Conservation (phyloP, 805 yeast species). For the Priceomyces medius region DNA sequence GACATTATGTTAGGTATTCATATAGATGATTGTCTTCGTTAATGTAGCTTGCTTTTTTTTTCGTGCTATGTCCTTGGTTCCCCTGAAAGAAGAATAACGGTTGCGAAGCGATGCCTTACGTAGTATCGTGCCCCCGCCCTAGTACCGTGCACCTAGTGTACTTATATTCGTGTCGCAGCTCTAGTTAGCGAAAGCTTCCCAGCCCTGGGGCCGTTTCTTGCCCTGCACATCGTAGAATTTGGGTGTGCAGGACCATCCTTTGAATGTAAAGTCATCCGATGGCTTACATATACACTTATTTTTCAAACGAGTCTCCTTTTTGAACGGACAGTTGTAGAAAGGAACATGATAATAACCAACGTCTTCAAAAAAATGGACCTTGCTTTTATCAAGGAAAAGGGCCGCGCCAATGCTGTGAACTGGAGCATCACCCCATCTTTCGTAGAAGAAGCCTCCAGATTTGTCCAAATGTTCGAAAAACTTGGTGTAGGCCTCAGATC, state of each 20-base stretch:
- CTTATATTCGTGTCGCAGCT: no score
- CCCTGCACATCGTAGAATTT: slow-evolving; percentile 58
- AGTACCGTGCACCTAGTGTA: no score
- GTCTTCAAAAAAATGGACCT: slow-evolving; percentile 77
- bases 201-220: slow-evolving; percentile 61
- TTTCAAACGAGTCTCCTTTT: slow-evolving; percentile 52
- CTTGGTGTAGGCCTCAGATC: slow-evolving; percentile 63
- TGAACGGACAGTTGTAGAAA: slow-evolving; percentile 77
- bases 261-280: slow-evolving; percentile 73
- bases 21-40: no score
- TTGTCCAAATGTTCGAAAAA: slow-evolving; percentile 72
- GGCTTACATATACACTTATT: slow-evolving; percentile 76
- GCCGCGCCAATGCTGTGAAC: slow-evolving; percentile 86
- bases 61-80: no score
- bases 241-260: slow-evolving; percentile 68
- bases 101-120: no score
- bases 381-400: slow-evolving; percentile 64
- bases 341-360: slow-evolving; percentile 85
- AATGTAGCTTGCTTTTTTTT: no score
- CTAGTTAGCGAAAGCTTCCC: slow-evolving; percentile 59
- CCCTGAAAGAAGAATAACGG: no score
- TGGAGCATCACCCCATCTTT: slow-evolving; percentile 96
- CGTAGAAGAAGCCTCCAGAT: slow-evolving; percentile 86
- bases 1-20: no score
- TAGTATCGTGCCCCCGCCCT: no score